Evolutionary conservation across 2,329 filamentous ascomycete genomes (phyloP), one percentile per base, ranked within the genome.

Genomic region (Penicillium brasilianum): DNA sequence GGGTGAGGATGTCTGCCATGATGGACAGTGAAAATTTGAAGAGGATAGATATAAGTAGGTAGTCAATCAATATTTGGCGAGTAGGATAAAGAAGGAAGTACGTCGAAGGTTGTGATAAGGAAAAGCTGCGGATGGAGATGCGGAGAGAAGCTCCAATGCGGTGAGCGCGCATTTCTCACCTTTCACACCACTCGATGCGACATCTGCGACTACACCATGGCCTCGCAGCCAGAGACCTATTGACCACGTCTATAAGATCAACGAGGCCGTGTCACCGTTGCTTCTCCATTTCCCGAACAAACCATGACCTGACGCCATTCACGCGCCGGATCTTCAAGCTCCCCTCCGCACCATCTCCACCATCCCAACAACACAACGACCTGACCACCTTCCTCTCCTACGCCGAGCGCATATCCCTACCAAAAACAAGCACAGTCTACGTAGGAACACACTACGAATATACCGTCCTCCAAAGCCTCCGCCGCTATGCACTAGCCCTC

Each of bases 1-100:
- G 80, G 18, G 81, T 83, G 39, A 83, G 71, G 34, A 81, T 80
- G 68, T 83, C 81, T 20, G 78, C 78, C 79, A 81, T 79, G 20
- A 14, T 63, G 39, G 49, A 22, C 43, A 53, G 53, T 64, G 16
- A 52, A 51, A 16, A 11, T 16, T 50, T 18, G 18, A 9, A 16
- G 25, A 41, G 13, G 25, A 18, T n/a, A 2, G 4, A 9, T 16
- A 41, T 16, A 28, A 41, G 4, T 13, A 20, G 4, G 36, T 13
- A 1, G 25, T 50, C 18, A 34, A 50, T 1, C 2, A 32, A 20
- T 22, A 16, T n/a, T n/a, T 34, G 34, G 25, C 44, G 9, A 16
- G 39, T n/a, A 32, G 41, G 39, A 49, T 22, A 30, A 6, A 49
- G 53, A 57, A 44, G 14, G 44, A 39, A 55, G 34, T 44, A 36